Evolutionary conservation across 352 stramenopile genomes (phyloP).

Genomic region (Hyaloperonospora brassicae): DNA sequence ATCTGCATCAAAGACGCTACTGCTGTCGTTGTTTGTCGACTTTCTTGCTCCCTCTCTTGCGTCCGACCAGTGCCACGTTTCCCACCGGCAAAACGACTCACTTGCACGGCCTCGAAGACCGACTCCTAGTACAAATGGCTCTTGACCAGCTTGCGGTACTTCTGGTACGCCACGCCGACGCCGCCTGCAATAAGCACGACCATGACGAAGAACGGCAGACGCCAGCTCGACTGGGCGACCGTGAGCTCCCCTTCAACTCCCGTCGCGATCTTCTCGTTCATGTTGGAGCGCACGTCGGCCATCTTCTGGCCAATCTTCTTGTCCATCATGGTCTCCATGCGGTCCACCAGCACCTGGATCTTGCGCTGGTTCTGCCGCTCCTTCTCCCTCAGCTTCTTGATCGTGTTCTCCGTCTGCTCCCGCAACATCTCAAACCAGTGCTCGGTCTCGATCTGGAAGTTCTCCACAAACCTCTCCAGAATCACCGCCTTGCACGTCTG

Average conservation of each 20-base stretch:
- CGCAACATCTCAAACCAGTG: slow-evolving; percentile 80
- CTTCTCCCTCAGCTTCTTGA: slow-evolving; percentile 65
- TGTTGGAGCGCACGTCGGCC: slow-evolving; percentile 44
- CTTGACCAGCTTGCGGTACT: slow-evolving; percentile 84
- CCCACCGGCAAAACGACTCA: slow-evolving; percentile 5
- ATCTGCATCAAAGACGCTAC: no score
- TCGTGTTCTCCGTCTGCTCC: slow-evolving; percentile 68
- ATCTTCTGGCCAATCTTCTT: slow-evolving; percentile 67
- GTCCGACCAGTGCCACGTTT: slow-evolving; percentile 14
- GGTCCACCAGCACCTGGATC: slow-evolving; percentile 61
- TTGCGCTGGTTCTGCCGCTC: slow-evolving; percentile 62
- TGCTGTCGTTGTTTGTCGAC: no score
- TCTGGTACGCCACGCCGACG: slow-evolving; percentile 67
- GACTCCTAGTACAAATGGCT: slow-evolving; percentile 64
- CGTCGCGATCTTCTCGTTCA: slow-evolving; percentile 60
- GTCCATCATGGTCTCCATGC: slow-evolving; percentile 67
- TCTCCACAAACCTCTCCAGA: slow-evolving; percentile 70
- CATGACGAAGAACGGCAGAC: slow-evolving; percentile 74
- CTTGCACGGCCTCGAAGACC: background rate
- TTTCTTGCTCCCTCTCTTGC: slow-evolving; percentile 9
- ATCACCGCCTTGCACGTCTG: slow-evolving; percentile 77
- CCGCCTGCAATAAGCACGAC: slow-evolving; percentile 47
- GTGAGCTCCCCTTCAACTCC: slow-evolving; percentile 65
- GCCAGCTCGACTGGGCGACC: slow-evolving; percentile 59
- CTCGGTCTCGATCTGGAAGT: slow-evolving; percentile 77